Base-by-base conservation (phyloP, 2,329 filamentous ascomycete genomes). In the Pseudopyrenochaeta lycopersici region DNA sequence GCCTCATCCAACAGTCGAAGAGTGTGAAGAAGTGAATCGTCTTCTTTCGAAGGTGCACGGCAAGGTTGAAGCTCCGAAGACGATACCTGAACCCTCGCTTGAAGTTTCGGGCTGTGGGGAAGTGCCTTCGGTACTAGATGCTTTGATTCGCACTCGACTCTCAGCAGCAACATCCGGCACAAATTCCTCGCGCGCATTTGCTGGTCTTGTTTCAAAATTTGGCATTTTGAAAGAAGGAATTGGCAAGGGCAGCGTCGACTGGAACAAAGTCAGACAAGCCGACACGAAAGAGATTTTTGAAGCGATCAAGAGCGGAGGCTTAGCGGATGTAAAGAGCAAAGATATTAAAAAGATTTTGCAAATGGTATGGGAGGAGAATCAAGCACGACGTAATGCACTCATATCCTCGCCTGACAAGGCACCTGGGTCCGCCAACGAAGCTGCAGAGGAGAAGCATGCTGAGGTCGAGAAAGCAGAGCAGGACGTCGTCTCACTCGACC, bases 291-390 rank as follows among this genome's bases (percentile, higher is more conserved):
- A 89, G 5, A 79, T 95, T n/a, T 85, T 84, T 40, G 77, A 88
- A 45, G 85, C 89, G 0, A 92, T 95, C 67, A 87, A 86, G 62
- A 76, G 78, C 7, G 90, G 90, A 9, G 92, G 92, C 0, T 78
- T 93, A 2, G 88, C 86, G 2, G 82, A 84, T n/a, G 80, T 81
- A 14, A 95, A 93, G 74, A 88, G 86, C 54, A 87, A 83, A 46
- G 81, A 88, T 60, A 91, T 96, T 67, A 92, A 93, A 71, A 76
- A 77, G 14, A 91, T 91, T 31, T 79, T 96, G 7, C 84, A 91
- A 46, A 85, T 87, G 74, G 88, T 92, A 0, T 86, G 89, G 66
- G 78, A 86, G 39, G 87, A 91, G 62, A 91, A 91, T 32, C 80
- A 84, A 62, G 75, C 77, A n/a, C 82, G 85, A 10, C 81, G 79